Evolutionary conservation across 148 eudicot species (phyloP).

Genomic region (Chenopodium formosanum): DNA sequence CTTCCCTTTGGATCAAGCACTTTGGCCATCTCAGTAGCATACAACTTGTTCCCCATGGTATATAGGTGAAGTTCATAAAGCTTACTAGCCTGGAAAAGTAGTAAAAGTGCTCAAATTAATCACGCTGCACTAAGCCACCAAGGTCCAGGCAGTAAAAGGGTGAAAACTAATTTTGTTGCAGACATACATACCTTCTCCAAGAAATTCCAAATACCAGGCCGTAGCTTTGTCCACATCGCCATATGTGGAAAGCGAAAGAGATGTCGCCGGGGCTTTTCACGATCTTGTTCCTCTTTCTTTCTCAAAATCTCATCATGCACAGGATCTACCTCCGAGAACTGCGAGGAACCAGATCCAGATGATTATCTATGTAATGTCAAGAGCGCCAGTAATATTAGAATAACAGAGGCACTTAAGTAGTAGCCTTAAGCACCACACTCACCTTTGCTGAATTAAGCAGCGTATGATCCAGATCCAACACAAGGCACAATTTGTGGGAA

Average conservation of each 20-base stretch:
- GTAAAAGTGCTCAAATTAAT: constrained; percentile 6
- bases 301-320: constrained; percentile 86
- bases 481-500: constrained; percentile 81
- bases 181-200: constrained; percentile 70
- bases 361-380: constrained; percentile 7
- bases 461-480: constrained; percentile 97
- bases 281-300: constrained; percentile 94
- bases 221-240: constrained; percentile 99
- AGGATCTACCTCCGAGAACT: constrained; percentile 90
- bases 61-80: constrained; percentile 91
- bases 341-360: constrained; percentile 18
- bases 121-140: neutral
- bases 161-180: neutral
- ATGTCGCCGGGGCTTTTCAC: constrained; percentile 79
- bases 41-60: constrained; percentile 97
- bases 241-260: constrained; percentile 93
- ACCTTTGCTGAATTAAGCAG: constrained; percentile 99
- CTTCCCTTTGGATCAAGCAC: constrained; percentile 92
- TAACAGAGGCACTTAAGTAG: neutral
- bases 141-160: neutral
- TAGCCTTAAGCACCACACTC: constrained; percentile 10
- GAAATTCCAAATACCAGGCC: constrained; percentile 98
- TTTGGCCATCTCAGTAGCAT: constrained; percentile 99
- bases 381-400: neutral
- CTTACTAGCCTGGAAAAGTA: constrained; percentile 75